A percentile compares a stretch with the other conserved stretches of the same genome.
Evolutionary conservation across 2,329 filamentous ascomycete genomes (phyloP).

Genomic region (Monilinia vaccinii-corymbosi): DNA sequence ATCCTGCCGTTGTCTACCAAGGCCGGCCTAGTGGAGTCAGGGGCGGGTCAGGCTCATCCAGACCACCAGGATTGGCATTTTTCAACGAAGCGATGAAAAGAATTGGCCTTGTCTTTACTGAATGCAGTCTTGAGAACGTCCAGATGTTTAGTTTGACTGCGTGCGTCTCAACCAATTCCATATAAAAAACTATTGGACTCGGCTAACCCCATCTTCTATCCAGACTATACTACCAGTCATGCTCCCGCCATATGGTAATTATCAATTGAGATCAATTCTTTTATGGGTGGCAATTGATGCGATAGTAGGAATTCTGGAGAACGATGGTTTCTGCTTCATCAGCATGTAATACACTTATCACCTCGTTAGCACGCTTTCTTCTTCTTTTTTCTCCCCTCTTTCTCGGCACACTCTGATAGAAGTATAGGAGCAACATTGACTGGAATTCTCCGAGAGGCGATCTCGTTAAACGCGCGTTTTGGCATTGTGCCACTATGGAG

Average conservation of each 20-base stretch:
- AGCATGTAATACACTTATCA: slow-evolving; percentile 47
- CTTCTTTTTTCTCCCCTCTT: background rate
- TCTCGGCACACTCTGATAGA: background rate
- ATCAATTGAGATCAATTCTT: background rate
- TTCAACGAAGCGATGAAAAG: slow-evolving; percentile 54
- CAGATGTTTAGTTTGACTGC: slow-evolving; percentile 49
- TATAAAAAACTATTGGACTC: background rate
- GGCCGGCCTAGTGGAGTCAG: slow-evolving; percentile 42
- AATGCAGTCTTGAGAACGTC: slow-evolving; percentile 48
- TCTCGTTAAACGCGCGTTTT: slow-evolving; percentile 45
- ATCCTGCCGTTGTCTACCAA: slow-evolving; percentile 36
- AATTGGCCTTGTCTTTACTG: slow-evolving; percentile 47
- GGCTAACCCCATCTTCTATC: background rate
- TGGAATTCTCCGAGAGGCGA: slow-evolving; percentile 40
- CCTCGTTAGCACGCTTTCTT: slow-evolving; percentile 34
- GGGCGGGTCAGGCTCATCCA: slow-evolving; percentile 37
- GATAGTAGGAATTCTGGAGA: slow-evolving; percentile 48
- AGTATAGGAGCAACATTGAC: slow-evolving; percentile 34
- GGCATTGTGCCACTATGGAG: slow-evolving; percentile 48
- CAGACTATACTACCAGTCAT: slow-evolving; percentile 45
- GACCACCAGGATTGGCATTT: slow-evolving; percentile 47
- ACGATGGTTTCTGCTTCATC: slow-evolving; percentile 46
- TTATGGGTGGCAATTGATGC: slow-evolving; percentile 12
- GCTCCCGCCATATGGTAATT: slow-evolving; percentile 40
- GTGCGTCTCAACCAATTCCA: slow-evolving; percentile 30